Conservation (phyloP, 805 yeast genomes). For the fission yeast (Schizosaccharomyces pombe) region DNA sequence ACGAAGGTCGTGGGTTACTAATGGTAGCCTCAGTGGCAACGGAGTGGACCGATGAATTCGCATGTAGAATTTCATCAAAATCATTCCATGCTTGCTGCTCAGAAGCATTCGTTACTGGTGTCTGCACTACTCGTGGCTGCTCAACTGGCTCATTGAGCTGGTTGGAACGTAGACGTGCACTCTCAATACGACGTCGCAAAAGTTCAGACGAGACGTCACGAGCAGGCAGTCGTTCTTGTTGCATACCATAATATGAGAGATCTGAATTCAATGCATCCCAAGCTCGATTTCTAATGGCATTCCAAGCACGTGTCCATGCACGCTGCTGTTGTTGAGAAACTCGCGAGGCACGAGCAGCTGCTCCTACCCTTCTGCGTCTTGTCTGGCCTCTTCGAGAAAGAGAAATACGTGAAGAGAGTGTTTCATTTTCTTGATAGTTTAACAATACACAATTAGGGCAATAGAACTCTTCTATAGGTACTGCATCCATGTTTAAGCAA, state of each 20-base stretch:
- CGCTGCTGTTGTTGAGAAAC: not conserved
- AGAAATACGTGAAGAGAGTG: not conserved
- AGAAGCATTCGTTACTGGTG: not conserved
- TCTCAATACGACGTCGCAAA: not conserved
- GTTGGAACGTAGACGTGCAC: not conserved
- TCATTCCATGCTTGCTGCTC: constrained; percentile 1
- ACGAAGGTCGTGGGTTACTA: no score
- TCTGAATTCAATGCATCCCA: not conserved
- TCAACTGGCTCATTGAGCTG: not conserved
- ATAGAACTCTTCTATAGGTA: constrained; percentile 15
- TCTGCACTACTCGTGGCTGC: not conserved
- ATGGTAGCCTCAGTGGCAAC: no score
- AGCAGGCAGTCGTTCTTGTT: not conserved
- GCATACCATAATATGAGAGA: not conserved
- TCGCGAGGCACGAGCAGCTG: constrained; percentile 1
- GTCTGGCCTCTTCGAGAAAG: not conserved
- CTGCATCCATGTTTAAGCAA: constrained; percentile 14
- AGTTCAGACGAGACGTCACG: not conserved
- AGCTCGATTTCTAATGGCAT: not conserved
- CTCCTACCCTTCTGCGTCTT: no score
- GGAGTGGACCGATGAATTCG: no score
- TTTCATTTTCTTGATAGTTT: not conserved
- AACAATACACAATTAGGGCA: constrained; percentile 15
- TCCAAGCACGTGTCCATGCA: not conserved
- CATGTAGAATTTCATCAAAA: not conserved